These are phyloP conservation scores for Podila epicladia DNA, from an alignment of 192 early-diverging fungal species.

Conservation along the genomic window DNA sequence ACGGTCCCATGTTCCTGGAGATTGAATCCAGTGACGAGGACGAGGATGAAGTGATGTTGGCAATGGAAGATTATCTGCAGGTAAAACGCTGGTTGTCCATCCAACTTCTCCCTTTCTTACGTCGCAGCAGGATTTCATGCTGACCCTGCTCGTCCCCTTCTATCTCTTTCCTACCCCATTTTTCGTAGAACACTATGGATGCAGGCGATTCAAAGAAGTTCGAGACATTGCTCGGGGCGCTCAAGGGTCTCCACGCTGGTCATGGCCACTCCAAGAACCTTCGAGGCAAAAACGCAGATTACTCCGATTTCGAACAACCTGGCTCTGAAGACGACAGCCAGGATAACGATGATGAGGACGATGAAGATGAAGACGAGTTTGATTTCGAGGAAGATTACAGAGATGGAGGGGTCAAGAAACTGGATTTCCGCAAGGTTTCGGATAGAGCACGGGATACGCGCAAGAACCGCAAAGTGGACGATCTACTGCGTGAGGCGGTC, in stretches of 20 bases:
- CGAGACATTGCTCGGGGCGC: slow-evolving; percentile 25
- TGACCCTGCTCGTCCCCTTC: neutral
- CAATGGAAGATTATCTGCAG: slow-evolving; percentile 32
- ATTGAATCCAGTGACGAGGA: slow-evolving; percentile 26
- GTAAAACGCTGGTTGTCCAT: slow-evolving; percentile 3
- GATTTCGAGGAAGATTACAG: slow-evolving; percentile 46
- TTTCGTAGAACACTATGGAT: slow-evolving; percentile 26
- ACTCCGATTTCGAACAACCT: slow-evolving; percentile 35
- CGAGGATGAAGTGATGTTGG: slow-evolving; percentile 32
- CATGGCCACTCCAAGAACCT: slow-evolving; percentile 25
- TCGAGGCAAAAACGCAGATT: slow-evolving; percentile 7
- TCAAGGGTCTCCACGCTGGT: slow-evolving; percentile 25
- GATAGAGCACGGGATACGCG: slow-evolving; percentile 22
- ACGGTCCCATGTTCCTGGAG: slow-evolving; percentile 32
- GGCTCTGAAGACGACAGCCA: slow-evolving; percentile 11
- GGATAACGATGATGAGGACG: slow-evolving; percentile 8
- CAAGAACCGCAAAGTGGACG: slow-evolving; percentile 32
- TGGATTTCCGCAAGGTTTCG: slow-evolving; percentile 28
- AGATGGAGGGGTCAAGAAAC: slow-evolving; percentile 29
- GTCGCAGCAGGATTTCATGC: neutral
- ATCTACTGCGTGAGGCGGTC: slow-evolving; percentile 34
- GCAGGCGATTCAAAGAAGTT: slow-evolving; percentile 11
- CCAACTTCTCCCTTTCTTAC: neutral
- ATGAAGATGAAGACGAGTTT: slow-evolving; percentile 30
- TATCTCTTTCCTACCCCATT: neutral